Percentiles rank a stretch among this genome's conserved stretches.
Conservation (phyloP, 495 filamentous ascomycete genomes). For the Neurospora sp. region DNA sequence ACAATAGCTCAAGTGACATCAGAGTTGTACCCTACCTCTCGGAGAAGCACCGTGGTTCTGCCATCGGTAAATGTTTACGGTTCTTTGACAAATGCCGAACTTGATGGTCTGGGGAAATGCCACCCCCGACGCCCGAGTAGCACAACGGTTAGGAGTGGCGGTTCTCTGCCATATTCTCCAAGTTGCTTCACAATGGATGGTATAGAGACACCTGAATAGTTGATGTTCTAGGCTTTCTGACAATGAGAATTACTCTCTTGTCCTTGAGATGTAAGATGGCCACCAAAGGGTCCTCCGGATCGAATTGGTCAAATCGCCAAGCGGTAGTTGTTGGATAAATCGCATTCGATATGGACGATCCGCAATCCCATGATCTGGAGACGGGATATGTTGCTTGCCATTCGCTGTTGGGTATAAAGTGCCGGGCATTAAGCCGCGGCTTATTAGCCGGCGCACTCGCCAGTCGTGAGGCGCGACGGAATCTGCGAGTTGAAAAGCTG, state of each 20-base stretch:
- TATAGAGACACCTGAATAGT: not conserved
- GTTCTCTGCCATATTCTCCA: not conserved
- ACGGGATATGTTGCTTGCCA: slow-evolving; percentile 16
- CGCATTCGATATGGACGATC: slow-evolving; percentile 1
- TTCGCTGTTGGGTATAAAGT: slow-evolving; percentile 10
- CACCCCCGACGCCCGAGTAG: not conserved
- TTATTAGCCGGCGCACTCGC: slow-evolving; percentile 10
- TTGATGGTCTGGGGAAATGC: not conserved
- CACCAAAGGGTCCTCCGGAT: not conserved
- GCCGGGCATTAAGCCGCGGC: slow-evolving; percentile 12
- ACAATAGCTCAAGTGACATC: not conserved
- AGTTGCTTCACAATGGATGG: not conserved
- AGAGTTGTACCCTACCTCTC: not conserved
- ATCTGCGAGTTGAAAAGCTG: not conserved
- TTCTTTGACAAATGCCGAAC: not conserved
- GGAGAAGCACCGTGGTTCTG: not conserved
- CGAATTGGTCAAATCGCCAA: slow-evolving; percentile 8
- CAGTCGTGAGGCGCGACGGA: not conserved
- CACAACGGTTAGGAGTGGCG: not conserved
- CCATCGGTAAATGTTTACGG: not conserved
- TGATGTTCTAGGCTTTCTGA: not conserved
- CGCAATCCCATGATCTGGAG: slow-evolving; percentile 19
- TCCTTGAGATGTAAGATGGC: not conserved
- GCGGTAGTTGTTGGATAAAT: slow-evolving; percentile 24
- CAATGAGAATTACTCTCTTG: not conserved